Evolutionary conservation across 495 filamentous ascomycete genomes (phyloP), one percentile per base, ranked within the genome.

Genomic region (Neurospora hispaniola): DNA sequence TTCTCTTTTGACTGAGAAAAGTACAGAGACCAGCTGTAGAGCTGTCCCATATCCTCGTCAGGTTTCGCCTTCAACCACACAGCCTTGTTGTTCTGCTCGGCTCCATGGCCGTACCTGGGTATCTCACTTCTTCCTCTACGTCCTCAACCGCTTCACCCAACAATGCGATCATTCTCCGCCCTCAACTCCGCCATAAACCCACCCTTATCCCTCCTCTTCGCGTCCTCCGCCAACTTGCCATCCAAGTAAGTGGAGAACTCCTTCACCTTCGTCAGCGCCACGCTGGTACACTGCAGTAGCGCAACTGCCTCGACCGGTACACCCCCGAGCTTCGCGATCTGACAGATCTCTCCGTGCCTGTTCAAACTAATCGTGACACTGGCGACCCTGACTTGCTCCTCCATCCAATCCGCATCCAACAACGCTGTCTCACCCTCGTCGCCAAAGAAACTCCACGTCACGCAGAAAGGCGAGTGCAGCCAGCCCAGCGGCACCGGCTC

Each of bases 401-500:
- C 96, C 73, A 91, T 83, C 75, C 90, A 84, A 23, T 87, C 93
- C 5, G 94, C 89, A 82, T 99, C 96, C 8, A 95, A 73, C 42
- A 97, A 79, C 71, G 91, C 85, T 7, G 86, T 85, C 68, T 88
- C 88, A 10, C 78, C 85, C 46, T 81, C 76, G 11, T 91, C 90
- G 71, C 92, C 89, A 76, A 89, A 97, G 72, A 91, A 92, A 54
- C 89, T 89, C 80, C 97, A 94, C 0, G 92, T 94, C 41, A 97
- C 87, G 74, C 94, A 94, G 39, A 97, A 88, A 8, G 96, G 96
- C 71, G 91, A 89, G 81, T 98, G 96, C 68, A 97, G 88, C 83
- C 98, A 91, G 72, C 92, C 92, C 59, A 99, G 84, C 8, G 93
- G 89, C 16, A 98, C 93, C 0, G 95, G 95, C 48, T 97, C 93